Conservation (phyloP, 1,284 basidiomycete species). For the Apiotrichum mycotoxinovorans region DNA sequence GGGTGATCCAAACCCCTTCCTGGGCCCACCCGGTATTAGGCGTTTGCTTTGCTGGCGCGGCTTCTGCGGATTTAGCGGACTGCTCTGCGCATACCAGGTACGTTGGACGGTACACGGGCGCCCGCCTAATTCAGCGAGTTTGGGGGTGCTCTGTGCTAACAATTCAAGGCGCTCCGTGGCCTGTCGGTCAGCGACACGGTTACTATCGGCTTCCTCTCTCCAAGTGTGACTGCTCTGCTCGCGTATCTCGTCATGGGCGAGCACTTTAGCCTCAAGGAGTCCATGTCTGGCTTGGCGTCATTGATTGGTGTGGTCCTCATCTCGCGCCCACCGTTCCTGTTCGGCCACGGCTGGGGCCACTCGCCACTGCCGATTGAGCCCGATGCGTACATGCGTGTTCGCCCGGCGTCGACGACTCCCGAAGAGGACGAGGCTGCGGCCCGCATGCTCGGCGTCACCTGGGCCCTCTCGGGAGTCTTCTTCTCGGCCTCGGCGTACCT, state of each 20-base stretch:
- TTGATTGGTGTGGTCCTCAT: slow-evolving; percentile 64
- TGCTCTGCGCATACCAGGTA: slow-evolving; percentile 53
- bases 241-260: slow-evolving; percentile 68
- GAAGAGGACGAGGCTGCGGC: slow-evolving; percentile 15
- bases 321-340: slow-evolving; percentile 60
- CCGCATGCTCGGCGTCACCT: slow-evolving; percentile 31
- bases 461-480: slow-evolving; percentile 40
- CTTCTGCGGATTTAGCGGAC: slow-evolving; percentile 55
- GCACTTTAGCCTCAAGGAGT: slow-evolving; percentile 59
- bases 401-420: not conserved
- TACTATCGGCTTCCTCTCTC: slow-evolving; percentile 70
- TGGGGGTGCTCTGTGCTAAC: not conserved
- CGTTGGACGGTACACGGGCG: too few species aligned
- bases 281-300: slow-evolving; percentile 62
- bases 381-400: slow-evolving; percentile 58
- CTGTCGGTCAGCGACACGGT: slow-evolving; percentile 70
- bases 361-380: slow-evolving; percentile 55
- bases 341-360: slow-evolving; percentile 45
- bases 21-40: slow-evolving; percentile 67
- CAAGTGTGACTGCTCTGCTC: slow-evolving; percentile 64
- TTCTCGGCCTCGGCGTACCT: slow-evolving; percentile 52
- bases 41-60: slow-evolving; percentile 60
- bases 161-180: slow-evolving; percentile 59
- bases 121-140: too few species aligned
- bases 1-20: slow-evolving; percentile 61